Evolutionary conservation across 805 yeast species (phyloP), one percentile per base, ranked within the genome.

Genomic region (Metschnikowia shivogae): DNA sequence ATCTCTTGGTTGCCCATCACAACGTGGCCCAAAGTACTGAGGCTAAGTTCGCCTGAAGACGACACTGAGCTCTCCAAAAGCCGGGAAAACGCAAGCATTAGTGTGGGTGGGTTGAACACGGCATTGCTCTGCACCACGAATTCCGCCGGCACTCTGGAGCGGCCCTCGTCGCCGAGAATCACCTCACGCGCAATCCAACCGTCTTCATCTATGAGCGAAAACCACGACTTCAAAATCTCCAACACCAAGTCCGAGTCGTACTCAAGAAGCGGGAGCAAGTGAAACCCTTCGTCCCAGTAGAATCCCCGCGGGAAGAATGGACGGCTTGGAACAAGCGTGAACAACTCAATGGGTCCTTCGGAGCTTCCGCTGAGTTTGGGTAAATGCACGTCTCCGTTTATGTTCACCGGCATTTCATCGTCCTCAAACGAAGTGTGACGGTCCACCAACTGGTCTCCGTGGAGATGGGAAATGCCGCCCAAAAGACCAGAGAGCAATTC

Each of bases 261-360:
- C 39, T 84, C 84, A 54, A 86, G 64, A 32, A 93, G 69, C 6
- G 95, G 95, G 34, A 90, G 70, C 48, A 92, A 70, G 62, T 92
- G 97, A 65, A 93, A 93, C 0, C 99, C 99, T 66, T 93, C 99
- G 65, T 93, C 99, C 99, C 99, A 93, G 60, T 87, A 89, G 59
- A 93, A 93, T 0, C 99, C 99, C 51, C 99, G 76, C 3, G 99
- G 98, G 65, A 93, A 93, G 59, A 87, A 88, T 0, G 96, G 88
- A 42, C 99, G 75, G 39, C 96, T 87, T 2, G 99, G 99, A 29
- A 89, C 93, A 19, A 89, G 73, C 0, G 93, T 78, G 57, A 89
- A 87, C 39, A 93, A 66, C 52, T 83, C 87, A 48, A 69, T 65
- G 1, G 96, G 96, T 0, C 90, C 93, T 57, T 87, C 96, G 11